phyloP scores from a whole-genome alignment of 176 grass and related monocot species.

The Carex pumila region DNA sequence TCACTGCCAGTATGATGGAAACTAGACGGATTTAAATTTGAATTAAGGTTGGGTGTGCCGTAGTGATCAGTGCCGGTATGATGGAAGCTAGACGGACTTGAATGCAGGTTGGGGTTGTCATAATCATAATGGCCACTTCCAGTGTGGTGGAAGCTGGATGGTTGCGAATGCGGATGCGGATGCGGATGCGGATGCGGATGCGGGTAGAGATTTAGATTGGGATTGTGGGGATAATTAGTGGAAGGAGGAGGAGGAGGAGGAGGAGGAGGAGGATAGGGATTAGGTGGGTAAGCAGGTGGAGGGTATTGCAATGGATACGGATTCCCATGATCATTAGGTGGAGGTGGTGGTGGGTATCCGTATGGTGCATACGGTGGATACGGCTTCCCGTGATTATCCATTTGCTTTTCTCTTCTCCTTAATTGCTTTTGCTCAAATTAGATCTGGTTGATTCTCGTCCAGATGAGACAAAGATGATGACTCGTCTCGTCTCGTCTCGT shows the following conservation, averaged over 20 bases:
- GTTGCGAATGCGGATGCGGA: neutral
- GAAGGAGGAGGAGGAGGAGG: neutral
- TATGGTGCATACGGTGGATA: neutral
- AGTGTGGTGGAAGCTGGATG: neutral
- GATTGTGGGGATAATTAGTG: neutral
- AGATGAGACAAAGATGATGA: no score
- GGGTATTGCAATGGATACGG: conserved; percentile 17
- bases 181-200: neutral
- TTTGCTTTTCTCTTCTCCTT: neutral
- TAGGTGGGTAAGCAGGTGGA: neutral
- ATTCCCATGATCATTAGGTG: neutral
- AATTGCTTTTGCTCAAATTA: no score
- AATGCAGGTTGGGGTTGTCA: neutral
- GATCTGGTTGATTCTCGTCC: no score
- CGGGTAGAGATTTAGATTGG: neutral
- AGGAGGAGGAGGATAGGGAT: neutral
- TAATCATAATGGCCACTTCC: neutral
- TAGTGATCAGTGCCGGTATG: no score
- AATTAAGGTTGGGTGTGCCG: no score
- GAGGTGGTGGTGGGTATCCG: neutral
- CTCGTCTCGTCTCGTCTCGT: no score
- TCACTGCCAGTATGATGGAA: neutral
- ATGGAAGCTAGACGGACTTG: no score
- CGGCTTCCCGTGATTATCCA: neutral
- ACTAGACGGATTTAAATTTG: neutral